Conservation (phyloP, 352 stramenopile genomes). For the Pythium apleroticum region DNA sequence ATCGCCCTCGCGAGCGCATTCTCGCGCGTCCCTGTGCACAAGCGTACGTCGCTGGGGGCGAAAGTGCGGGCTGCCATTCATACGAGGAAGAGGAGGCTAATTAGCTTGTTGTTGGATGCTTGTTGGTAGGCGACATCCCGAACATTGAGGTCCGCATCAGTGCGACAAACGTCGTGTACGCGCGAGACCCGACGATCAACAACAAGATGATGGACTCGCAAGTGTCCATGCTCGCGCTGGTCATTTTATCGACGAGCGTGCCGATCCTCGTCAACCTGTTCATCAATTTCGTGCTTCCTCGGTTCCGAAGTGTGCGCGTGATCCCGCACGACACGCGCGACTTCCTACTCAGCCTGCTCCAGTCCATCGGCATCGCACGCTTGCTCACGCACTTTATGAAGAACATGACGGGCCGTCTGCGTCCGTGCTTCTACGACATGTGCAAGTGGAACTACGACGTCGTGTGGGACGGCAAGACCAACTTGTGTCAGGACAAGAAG, state of each 20-base stretch:
- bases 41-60: slow-evolving; percentile 31
- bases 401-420: slow-evolving; percentile 62
- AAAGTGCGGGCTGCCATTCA: neutral
- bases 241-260: slow-evolving; percentile 32
- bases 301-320: slow-evolving; percentile 41
- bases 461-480: slow-evolving; percentile 66
- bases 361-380: slow-evolving; percentile 47
- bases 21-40: slow-evolving; percentile 45
- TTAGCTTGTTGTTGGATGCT: neutral
- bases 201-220: slow-evolving; percentile 55
- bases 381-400: slow-evolving; percentile 78
- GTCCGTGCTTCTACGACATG: slow-evolving; percentile 77
- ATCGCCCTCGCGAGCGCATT: slow-evolving; percentile 47
- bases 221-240: slow-evolving; percentile 53
- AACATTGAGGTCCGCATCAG: slow-evolving; percentile 52
- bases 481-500: slow-evolving; percentile 48
- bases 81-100: neutral
- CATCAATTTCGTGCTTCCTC: slow-evolving; percentile 55
- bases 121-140: slow-evolving; percentile 45
- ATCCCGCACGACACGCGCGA: slow-evolving; percentile 74
- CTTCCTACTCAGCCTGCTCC: slow-evolving; percentile 63
- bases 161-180: slow-evolving; percentile 44
- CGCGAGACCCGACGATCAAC: slow-evolving; percentile 57
- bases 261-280: slow-evolving; percentile 51
- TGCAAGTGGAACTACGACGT: slow-evolving; percentile 65